Evolutionary conservation across 1,284 basidiomycete genomes (phyloP), one percentile per base, ranked within the genome.

Genomic region (Spongispora temasekensis): DNA sequence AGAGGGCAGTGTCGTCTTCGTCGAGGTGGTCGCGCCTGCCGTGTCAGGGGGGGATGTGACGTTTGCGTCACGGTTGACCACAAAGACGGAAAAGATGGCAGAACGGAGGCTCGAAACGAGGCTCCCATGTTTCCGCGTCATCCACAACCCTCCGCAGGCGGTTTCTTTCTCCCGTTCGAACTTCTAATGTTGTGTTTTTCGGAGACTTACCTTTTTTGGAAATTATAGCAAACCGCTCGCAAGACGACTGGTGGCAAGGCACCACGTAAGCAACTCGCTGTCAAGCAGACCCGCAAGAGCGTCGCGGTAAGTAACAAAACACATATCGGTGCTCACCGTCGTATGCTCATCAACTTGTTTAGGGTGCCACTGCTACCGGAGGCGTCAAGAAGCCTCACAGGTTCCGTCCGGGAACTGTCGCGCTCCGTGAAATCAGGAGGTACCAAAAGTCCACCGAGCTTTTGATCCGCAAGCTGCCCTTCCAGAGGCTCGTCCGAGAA

Each of bases 371-470:
- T 53, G 71, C 82, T 37, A 82, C 89, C 58, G 89, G 90, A 76
- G 91, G 91, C 81, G 89, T 90, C 72, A 90, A 91, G 87, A 91
- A 89, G 83, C 88, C 88, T 63, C 89, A 91, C 79, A 83, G 81
- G 55, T 83, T 83, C 79, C 76, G 81, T 51, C 82, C 82, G 5
- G 82, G 81, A 55, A 93, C 91, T 65, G 91, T 93, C 76, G 91
- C 91, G 65, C 87, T 93, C 63, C 88, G 91, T 78, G 91, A 93
- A 79, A 93, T 93, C 72, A 83, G 91, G 75, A 83, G 89, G 65
- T 93, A 93, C 84, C 91, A 93, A 76, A 90, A 89, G 81, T 89
- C 89, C 66, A 89, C 91, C 61, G 89, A 91, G 78, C 83, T 91
- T 63, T 79, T 91, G 68, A 91, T 91, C 77, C 81, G 89, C 73